These are phyloP conservation scores for Pyrus bretschneideri DNA, from an alignment of 306 rosid genomes.

Conservation along the genomic window DNA sequence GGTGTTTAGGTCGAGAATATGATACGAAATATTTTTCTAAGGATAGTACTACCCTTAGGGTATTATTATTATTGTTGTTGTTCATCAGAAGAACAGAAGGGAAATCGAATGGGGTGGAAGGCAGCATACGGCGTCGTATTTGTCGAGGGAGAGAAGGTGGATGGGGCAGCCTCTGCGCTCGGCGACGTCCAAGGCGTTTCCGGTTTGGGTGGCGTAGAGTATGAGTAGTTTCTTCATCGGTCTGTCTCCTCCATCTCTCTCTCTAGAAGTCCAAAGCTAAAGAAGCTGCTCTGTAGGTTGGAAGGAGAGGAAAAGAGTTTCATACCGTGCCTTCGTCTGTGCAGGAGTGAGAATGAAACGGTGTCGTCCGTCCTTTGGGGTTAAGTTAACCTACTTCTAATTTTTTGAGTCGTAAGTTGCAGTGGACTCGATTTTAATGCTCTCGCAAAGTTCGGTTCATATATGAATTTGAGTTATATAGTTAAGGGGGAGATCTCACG, in stretches of 20 bases:
- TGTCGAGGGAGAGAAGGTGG: conserved; percentile 47
- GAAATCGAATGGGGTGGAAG: background rate
- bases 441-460: no score
- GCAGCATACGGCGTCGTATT: conserved; percentile 55
- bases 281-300: background rate
- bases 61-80: background rate
- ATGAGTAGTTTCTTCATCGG: conserved; percentile 42
- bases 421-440: no score
- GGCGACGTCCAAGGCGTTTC: conserved; percentile 85
- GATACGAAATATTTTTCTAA: no score
- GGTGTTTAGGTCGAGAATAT: no score
- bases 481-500: no score
- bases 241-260: conserved; percentile 29
- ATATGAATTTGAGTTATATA: no score
- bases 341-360: no score
- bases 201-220: conserved; percentile 71
- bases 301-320: background rate
- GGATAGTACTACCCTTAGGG: no score
- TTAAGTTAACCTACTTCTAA: no score
- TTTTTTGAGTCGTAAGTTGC: no score
- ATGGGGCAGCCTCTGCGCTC: conserved; percentile 63
- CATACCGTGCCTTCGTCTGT: background rate
- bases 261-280: background rate
- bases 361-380: no score
- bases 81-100: background rate